Evolutionary conservation across 768 basidiomycete genomes (phyloP).

Genomic region (Hygrophoropsis aurantiaca): DNA sequence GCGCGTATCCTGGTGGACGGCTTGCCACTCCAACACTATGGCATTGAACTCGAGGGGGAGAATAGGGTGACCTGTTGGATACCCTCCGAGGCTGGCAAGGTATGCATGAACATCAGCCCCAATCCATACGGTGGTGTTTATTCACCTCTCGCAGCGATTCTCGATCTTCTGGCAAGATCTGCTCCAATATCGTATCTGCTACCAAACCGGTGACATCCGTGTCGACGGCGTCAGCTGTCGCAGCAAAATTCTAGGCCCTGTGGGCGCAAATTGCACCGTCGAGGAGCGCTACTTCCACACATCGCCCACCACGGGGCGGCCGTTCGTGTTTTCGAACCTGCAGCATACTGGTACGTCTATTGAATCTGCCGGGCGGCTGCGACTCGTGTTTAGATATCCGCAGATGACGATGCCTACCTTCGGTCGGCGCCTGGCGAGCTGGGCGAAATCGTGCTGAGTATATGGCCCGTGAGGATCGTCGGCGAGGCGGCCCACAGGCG

Average conservation of each 20-base stretch:
- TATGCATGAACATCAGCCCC: neutral
- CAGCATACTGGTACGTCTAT: constrained; percentile 25
- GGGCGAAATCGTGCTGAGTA: constrained; percentile 6
- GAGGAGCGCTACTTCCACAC: neutral
- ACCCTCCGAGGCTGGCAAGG: constrained; percentile 25
- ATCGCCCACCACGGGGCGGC: constrained; percentile 15
- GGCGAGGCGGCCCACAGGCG: neutral
- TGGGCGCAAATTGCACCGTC: neutral
- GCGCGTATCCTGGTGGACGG: constrained; percentile 30
- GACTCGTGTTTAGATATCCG: constrained; percentile 1
- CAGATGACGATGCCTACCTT: constrained; percentile 9
- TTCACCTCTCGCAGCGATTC: constrained; percentile 15
- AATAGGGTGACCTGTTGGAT: constrained; percentile 29
- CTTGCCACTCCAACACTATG: constrained; percentile 22
- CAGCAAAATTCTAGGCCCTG: constrained; percentile 2
- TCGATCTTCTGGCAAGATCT: constrained; percentile 15
- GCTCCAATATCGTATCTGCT: neutral
- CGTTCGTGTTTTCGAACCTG: constrained; percentile 27
- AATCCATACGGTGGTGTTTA: neutral
- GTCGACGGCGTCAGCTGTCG: constrained; percentile 18
- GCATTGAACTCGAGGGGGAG: constrained; percentile 13
- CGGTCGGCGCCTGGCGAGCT: constrained; percentile 5
- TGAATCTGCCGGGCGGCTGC: neutral
- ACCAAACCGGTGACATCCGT: neutral
- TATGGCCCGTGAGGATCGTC: constrained; percentile 3